Conservation (phyloP, 1,139 yeast species). For the Geotrichum phurueaensis region DNA sequence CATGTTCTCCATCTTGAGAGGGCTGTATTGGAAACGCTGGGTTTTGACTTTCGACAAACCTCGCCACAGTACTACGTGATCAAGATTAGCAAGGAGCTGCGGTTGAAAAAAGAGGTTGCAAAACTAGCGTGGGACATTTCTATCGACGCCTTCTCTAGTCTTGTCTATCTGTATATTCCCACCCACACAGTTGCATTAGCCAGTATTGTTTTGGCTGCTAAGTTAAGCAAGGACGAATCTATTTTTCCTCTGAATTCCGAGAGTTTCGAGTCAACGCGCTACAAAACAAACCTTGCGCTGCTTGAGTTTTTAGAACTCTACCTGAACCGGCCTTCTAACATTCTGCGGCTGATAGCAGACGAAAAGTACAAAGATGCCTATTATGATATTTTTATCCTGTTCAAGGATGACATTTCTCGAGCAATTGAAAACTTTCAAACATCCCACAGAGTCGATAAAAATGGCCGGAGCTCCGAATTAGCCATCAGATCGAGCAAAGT, state of each 20-base stretch:
- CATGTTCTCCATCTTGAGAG: slow-evolving; percentile 44
- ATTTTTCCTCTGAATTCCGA: slow-evolving; percentile 28
- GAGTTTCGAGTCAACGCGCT: slow-evolving; percentile 24
- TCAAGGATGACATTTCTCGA: slow-evolving; percentile 3
- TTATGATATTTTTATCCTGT: not conserved
- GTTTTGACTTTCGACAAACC: slow-evolving; percentile 64
- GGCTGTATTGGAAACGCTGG: slow-evolving; percentile 64
- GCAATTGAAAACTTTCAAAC: slow-evolving; percentile 4
- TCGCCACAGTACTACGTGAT: slow-evolving; percentile 60
- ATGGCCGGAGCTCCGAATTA: slow-evolving; percentile 8
- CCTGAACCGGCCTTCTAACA: slow-evolving; percentile 15
- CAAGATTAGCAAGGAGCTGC: slow-evolving; percentile 55
- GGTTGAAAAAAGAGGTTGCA: slow-evolving; percentile 27
- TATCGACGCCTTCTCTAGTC: slow-evolving; percentile 70
- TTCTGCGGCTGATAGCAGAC: not conserved
- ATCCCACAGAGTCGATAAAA: not conserved
- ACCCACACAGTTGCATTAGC: slow-evolving; percentile 79
- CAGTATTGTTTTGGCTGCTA: slow-evolving; percentile 48
- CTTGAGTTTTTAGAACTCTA: slow-evolving; percentile 55
- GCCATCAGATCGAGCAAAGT: slow-evolving; percentile 16
- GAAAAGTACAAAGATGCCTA: not conserved
- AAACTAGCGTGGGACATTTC: slow-evolving; percentile 65
- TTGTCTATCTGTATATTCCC: slow-evolving; percentile 64
- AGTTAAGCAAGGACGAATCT: slow-evolving; percentile 30
- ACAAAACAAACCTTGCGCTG: slow-evolving; percentile 53